These are phyloP conservation scores for Pseudozyma tsukubaensis DNA, from an alignment of 1,284 basidiomycete genomes.

Conservation along the genomic window DNA sequence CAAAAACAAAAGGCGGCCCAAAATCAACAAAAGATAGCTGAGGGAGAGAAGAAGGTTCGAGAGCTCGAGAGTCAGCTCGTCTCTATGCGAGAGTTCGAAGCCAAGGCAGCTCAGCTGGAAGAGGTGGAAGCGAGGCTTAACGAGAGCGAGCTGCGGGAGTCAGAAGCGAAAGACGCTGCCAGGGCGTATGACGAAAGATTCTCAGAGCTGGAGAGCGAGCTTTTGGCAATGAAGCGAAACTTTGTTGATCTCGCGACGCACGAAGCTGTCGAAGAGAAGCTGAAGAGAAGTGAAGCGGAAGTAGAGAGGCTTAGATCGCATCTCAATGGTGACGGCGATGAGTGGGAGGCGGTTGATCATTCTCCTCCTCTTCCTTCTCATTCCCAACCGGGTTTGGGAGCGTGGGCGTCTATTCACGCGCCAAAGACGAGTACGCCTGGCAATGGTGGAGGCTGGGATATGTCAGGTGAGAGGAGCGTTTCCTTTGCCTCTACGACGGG, in stretches of 20 bases:
- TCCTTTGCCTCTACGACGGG: conserved; percentile 19
- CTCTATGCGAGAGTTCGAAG: conserved; percentile 4
- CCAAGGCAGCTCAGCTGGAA: conserved; percentile 27
- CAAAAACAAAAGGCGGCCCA: conserved; percentile 64
- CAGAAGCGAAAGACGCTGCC: not conserved
- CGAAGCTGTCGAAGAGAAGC: conserved; percentile 1
- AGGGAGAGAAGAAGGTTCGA: conserved; percentile 51
- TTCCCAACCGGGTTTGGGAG: conserved; percentile 3
- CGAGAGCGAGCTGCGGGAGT: conserved; percentile 10
- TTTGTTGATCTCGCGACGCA: not conserved
- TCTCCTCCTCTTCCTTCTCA: no score
- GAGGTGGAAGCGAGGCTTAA: conserved; percentile 16
- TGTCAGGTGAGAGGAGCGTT: conserved; percentile 6
- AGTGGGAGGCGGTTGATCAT: conserved; percentile 26
- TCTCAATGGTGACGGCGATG: conserved; percentile 3
- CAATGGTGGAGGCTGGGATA: not conserved
- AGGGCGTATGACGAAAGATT: not conserved
- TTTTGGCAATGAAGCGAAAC: not conserved
- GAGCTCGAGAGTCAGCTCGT: conserved; percentile 27
- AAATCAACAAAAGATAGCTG: conserved; percentile 53
- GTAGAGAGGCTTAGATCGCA: not conserved
- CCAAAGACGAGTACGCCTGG: conserved; percentile 4
- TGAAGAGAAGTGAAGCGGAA: conserved; percentile 32
- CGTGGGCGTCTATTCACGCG: conserved; percentile 48
- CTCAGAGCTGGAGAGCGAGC: not conserved